Percentiles rank a stretch among this genome's conserved stretches.
Conservation (phyloP, 345 rosid species). For the Trapa incisa region DNA sequence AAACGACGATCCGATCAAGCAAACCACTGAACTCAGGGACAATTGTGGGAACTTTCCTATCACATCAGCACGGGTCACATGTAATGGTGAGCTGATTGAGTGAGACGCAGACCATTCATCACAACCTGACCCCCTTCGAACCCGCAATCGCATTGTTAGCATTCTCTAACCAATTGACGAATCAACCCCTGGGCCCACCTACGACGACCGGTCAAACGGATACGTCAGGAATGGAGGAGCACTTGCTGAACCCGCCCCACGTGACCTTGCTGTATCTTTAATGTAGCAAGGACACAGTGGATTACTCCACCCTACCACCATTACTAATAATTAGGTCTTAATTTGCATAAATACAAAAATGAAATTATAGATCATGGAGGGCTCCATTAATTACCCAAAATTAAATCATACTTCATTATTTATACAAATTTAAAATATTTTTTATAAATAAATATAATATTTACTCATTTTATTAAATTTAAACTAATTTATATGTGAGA, state of each 20-base stretch:
- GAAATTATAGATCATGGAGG: too few relatives aligned
- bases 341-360: too few relatives aligned
- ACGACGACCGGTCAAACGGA: background rate
- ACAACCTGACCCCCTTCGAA: too few relatives aligned
- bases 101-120: background rate
- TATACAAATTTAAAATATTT: too few relatives aligned
- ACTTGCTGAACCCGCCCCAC: background rate
- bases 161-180: background rate
- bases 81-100: background rate
- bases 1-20: background rate
- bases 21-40: background rate
- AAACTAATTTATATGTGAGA: too few relatives aligned
- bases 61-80: background rate
- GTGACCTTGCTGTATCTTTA: background rate
- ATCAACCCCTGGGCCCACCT: background rate
- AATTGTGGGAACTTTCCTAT: conserved; percentile 22
- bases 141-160: background rate
- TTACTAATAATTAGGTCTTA: too few relatives aligned
- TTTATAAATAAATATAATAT: too few relatives aligned
- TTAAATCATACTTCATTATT: too few relatives aligned
- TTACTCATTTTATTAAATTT: too few relatives aligned
- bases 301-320: too few relatives aligned
- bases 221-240: background rate
- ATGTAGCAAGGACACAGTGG: too few relatives aligned
- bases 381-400: too few relatives aligned